phyloP scores from a whole-genome alignment of 441 rosid species.

The Croton laevigatus region DNA sequence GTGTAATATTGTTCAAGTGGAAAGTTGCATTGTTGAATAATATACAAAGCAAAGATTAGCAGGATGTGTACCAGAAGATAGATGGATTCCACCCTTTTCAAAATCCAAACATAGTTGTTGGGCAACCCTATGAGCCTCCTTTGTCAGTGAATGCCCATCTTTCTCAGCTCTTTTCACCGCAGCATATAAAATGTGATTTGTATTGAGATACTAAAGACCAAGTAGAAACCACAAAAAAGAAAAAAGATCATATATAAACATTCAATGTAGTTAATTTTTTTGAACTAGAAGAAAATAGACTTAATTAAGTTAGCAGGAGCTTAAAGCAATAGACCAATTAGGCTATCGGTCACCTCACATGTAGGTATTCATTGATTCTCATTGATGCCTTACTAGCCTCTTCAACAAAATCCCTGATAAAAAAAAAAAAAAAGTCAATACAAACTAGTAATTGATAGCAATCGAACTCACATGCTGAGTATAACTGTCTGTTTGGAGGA shows the following conservation, averaged over 20 bases:
- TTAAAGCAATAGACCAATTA: slow-evolving; percentile 24
- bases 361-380: slow-evolving; percentile 88
- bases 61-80: slow-evolving; percentile 50
- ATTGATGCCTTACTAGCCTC: slow-evolving; percentile 87
- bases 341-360: slow-evolving; percentile 92
- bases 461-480: slow-evolving; percentile 2
- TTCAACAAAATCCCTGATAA: slow-evolving; percentile 78
- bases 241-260: slow-evolving; percentile 5
- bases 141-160: slow-evolving; percentile 57
- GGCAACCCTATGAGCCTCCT: slow-evolving; percentile 87
- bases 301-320: slow-evolving; percentile 12
- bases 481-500: slow-evolving; percentile 3
- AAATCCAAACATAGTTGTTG: slow-evolving; percentile 66
- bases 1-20: slow-evolving; percentile 3
- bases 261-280: background rate
- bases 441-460: background rate
- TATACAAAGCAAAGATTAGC: slow-evolving; percentile 11
- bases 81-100: slow-evolving; percentile 98
- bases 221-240: slow-evolving; percentile 14
- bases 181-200: slow-evolving; percentile 69
- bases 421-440: slow-evolving; percentile 10
- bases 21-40: slow-evolving; percentile 19
- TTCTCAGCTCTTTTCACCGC: slow-evolving; percentile 85
- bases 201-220: slow-evolving; percentile 67
- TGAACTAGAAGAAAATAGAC: background rate